These are phyloP conservation scores for Candida jianshihensis DNA, from an alignment of 805 yeast species.

Conservation along the genomic window DNA sequence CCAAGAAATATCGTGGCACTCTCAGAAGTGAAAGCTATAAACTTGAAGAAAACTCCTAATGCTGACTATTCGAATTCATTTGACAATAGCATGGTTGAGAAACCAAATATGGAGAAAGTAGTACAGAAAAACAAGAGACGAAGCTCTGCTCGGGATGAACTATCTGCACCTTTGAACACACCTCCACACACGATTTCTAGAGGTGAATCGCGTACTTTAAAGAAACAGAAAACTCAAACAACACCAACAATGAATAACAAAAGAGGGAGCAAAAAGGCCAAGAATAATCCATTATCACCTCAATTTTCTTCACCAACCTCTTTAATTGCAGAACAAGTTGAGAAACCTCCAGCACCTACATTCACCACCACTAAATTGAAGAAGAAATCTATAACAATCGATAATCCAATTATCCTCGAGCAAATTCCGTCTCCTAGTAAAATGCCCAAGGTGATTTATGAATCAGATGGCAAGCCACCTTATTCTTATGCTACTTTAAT, in stretches of 20 bases:
- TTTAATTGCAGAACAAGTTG: not conserved
- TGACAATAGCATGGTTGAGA: not conserved
- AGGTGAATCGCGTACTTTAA: conserved; percentile 7
- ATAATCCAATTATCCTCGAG: conserved; percentile 1
- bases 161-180: conserved; percentile 17
- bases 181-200: conserved; percentile 24
- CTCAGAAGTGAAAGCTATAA: too few relatives aligned
- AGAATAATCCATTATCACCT: conserved; percentile 20
- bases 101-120: too few relatives aligned
- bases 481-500: conserved; percentile 90
- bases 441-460: conserved; percentile 19
- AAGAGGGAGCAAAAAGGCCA: conserved; percentile 12
- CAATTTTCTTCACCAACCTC: conserved; percentile 22
- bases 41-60: not conserved
- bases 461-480: conserved; percentile 61
- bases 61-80: not conserved
- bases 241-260: conserved; percentile 18
- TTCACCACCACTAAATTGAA: conserved; percentile 2
- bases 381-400: conserved; percentile 8
- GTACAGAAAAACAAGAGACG: conserved; percentile 6
- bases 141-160: conserved; percentile 9
- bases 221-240: conserved; percentile 14
- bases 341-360: not conserved
- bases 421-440: conserved; percentile 17
- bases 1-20: too few relatives aligned